Conservation (phyloP, 345 rosid genomes). For the Arabidopsis arenosa region DNA sequence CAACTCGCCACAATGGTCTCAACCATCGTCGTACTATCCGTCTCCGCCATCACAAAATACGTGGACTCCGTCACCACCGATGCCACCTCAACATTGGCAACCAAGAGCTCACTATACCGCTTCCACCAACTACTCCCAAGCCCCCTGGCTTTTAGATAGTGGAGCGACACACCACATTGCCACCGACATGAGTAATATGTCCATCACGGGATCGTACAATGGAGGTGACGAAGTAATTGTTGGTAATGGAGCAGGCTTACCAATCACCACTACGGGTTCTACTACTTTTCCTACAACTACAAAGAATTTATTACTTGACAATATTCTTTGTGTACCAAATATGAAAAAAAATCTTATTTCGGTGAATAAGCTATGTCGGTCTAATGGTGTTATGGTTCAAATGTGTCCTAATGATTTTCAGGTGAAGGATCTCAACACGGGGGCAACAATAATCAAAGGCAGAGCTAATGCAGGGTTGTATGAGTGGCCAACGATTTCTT, state of each 20-base stretch:
- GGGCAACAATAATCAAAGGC: background rate
- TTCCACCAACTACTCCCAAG: background rate
- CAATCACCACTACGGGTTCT: conserved; percentile 3
- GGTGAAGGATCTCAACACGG: too few relatives aligned
- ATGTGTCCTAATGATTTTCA: conserved; percentile 2
- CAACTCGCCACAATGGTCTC: background rate
- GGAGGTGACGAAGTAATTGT: background rate
- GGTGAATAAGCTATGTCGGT: background rate
- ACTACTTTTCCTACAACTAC: background rate
- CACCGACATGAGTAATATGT: background rate
- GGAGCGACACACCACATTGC: background rate
- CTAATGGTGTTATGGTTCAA: conserved; percentile 31
- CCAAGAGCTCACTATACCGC: background rate
- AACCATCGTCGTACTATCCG: background rate
- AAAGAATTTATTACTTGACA: background rate
- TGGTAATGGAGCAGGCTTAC: background rate
- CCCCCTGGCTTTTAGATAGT: background rate
- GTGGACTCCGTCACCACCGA: background rate
- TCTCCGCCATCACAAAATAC: too few relatives aligned
- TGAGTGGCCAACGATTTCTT: conserved; percentile 10
- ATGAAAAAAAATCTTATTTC: background rate
- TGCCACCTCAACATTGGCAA: background rate
- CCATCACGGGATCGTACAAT: background rate
- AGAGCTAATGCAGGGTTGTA: background rate
- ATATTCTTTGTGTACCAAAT: background rate